phyloP scores from a whole-genome alignment of 768 basidiomycete species.

The Suillus discolor region DNA sequence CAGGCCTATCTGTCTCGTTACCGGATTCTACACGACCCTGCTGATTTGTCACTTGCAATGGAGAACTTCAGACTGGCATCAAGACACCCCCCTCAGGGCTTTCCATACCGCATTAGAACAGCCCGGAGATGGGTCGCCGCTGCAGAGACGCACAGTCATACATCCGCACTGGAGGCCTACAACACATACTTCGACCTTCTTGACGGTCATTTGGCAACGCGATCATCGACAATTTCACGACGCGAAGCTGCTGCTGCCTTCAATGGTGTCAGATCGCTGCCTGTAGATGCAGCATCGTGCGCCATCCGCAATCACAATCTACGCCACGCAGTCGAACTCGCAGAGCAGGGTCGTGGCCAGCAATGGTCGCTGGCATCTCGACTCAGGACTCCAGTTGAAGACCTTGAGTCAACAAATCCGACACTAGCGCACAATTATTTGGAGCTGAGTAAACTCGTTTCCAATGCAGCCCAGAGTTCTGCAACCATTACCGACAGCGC shows the following conservation, averaged over 20 bases:
- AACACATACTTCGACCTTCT: not conserved
- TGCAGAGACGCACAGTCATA: not conserved
- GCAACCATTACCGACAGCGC: not conserved
- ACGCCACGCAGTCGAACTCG: slow-evolving; percentile 25
- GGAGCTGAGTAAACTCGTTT: not conserved
- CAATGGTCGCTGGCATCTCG: slow-evolving; percentile 31
- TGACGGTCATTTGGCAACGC: not conserved
- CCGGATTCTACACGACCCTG: not conserved
- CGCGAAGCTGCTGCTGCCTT: not conserved
- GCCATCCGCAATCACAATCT: slow-evolving; percentile 15
- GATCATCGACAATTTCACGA: not conserved
- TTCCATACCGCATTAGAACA: not conserved
- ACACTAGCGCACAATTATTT: not conserved
- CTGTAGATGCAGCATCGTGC: slow-evolving; percentile 13
- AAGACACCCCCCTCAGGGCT: not conserved
- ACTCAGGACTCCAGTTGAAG: slow-evolving; percentile 27
- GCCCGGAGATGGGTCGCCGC: no score
- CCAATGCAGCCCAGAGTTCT: slow-evolving; percentile 10
- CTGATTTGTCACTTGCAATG: not conserved
- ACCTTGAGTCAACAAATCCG: slow-evolving; percentile 9
- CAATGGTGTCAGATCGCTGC: accelerated
- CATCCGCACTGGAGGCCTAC: slow-evolving; percentile 1
- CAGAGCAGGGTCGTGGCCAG: slow-evolving; percentile 22
- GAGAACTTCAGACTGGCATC: not conserved
- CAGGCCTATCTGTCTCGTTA: not conserved